These are phyloP conservation scores for Phytophthora agathidicida DNA, from an alignment of 352 stramenopile genomes.

Conservation along the genomic window DNA sequence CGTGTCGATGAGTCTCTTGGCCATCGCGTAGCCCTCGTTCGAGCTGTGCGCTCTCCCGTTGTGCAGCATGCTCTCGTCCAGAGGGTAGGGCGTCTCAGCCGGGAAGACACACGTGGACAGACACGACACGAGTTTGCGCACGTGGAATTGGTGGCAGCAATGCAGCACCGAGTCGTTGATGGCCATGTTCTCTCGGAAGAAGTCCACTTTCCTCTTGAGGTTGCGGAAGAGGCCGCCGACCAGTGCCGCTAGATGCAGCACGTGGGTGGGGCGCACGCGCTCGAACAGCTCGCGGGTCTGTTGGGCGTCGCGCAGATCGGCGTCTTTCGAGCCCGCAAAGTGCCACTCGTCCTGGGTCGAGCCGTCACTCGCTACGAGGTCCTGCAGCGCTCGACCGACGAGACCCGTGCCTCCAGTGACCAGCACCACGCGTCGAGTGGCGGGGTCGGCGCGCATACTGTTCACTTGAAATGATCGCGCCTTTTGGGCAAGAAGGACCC, in stretches of 20 bases:
- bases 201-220: slow-evolving; percentile 94
- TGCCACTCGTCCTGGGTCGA: slow-evolving; percentile 86
- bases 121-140: slow-evolving; percentile 98
- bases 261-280: slow-evolving; percentile 94
- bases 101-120: slow-evolving; percentile 99
- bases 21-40: slow-evolving; percentile 96
- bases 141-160: slow-evolving; percentile 85
- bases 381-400: slow-evolving; percentile 86
- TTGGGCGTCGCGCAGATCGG: slow-evolving; percentile 88
- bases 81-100: slow-evolving; percentile 98
- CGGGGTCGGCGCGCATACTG: slow-evolving; percentile 3
- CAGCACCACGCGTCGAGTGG: slow-evolving; percentile 69
- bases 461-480: too few species aligned
- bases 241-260: slow-evolving; percentile 98
- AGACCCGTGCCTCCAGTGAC: slow-evolving; percentile 97
- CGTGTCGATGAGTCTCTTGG: slow-evolving; percentile 98
- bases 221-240: slow-evolving; percentile 91
- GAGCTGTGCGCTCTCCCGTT: slow-evolving; percentile 79
- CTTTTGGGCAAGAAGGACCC: too few species aligned
- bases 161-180: slow-evolving; percentile 99
- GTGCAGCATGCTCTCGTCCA: slow-evolving; percentile 98
- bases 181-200: slow-evolving; percentile 98
- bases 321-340: slow-evolving; percentile 94
- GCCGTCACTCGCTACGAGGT: slow-evolving; percentile 38
- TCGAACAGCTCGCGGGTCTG: slow-evolving; percentile 94